Evolutionary conservation across 2,329 filamentous ascomycete species (phyloP).

Genomic region (Ceratocystis eucalypticola): DNA sequence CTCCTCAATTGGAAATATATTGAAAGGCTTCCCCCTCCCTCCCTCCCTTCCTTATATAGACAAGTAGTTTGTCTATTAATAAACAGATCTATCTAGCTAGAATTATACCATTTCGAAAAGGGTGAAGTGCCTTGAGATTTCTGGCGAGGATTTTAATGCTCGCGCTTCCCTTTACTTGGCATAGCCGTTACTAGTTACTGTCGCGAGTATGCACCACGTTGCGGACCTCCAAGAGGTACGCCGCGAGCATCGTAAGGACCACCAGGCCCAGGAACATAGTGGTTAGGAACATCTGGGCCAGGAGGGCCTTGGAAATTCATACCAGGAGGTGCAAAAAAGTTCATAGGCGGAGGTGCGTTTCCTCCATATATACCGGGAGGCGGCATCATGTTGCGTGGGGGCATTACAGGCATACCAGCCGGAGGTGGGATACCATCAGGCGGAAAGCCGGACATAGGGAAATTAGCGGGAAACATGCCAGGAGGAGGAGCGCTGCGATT

Average conservation of each 20-base stretch:
- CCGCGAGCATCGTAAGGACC: conserved; percentile 42
- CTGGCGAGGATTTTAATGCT: no score
- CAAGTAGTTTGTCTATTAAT: not conserved
- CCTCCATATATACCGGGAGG: conserved; percentile 46
- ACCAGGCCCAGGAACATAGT: conserved; percentile 23
- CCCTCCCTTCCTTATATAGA: not conserved
- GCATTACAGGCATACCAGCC: conserved; percentile 37
- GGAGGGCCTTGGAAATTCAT: conserved; percentile 37
- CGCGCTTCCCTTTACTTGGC: no score
- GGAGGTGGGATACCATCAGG: conserved; percentile 26
- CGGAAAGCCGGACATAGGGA: conserved; percentile 33
- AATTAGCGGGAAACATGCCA: conserved; percentile 49
- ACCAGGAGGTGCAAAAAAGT: conserved; percentile 41
- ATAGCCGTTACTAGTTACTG: conserved; percentile 21
- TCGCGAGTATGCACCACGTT: conserved; percentile 33
- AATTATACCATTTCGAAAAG: not conserved
- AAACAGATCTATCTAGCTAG: not conserved
- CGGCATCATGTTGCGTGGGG: conserved; percentile 41
- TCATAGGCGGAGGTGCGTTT: conserved; percentile 30
- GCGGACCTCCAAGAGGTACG: conserved; percentile 29
- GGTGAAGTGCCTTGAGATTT: no score
- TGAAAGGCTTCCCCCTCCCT: not conserved
- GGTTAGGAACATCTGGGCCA: conserved; percentile 29
- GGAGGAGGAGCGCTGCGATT: conserved; percentile 38
- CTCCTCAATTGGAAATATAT: not conserved